phyloP scores from a whole-genome alignment of 176 grass and related monocot species.

The Triticum timopheevii region DNA sequence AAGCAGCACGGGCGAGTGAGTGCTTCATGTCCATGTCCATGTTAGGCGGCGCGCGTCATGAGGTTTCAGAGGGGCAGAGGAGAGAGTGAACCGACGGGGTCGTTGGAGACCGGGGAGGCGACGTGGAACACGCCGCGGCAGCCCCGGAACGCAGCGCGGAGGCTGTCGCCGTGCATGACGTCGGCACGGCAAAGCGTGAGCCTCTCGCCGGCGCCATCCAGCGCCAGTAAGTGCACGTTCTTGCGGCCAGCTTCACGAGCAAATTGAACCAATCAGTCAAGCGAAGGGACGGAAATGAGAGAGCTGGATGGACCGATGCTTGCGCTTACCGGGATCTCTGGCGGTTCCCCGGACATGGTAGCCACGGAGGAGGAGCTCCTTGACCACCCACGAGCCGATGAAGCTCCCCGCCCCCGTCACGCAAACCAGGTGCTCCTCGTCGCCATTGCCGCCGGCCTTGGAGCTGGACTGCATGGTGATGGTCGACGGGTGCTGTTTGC shows the following conservation, averaged over 20 bases:
- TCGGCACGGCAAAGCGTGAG: slow-evolving; percentile 47
- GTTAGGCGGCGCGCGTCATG: too few species aligned
- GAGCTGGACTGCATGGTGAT: not conserved
- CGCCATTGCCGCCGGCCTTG: not conserved
- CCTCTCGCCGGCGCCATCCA: slow-evolving; percentile 37
- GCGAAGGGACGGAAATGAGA: too few species aligned
- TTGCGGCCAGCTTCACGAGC: not conserved
- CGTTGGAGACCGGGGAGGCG: slow-evolving; percentile 45
- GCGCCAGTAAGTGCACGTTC: slow-evolving; percentile 37
- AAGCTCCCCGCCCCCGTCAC: slow-evolving; percentile 49
- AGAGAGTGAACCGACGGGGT: not conserved
- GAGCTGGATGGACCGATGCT: too few species aligned
- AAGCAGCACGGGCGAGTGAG: not conserved
- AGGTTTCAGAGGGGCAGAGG: not conserved
- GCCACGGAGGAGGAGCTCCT: slow-evolving; percentile 36
- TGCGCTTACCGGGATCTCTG: slow-evolving; percentile 40
- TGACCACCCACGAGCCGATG: slow-evolving; percentile 52
- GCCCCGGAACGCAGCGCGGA: slow-evolving; percentile 33
- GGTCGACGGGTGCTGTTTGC: not conserved
- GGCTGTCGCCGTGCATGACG: slow-evolving; percentile 8
- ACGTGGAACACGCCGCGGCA: slow-evolving; percentile 60
- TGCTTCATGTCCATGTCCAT: too few species aligned
- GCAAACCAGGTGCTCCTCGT: slow-evolving; percentile 10
- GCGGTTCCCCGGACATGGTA: slow-evolving; percentile 49
- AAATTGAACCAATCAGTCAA: too few species aligned